Percentiles rank a stretch among this genome's conserved stretches.
Conservation (phyloP, 805 yeast species). For the Candida coquimbonensis region DNA sequence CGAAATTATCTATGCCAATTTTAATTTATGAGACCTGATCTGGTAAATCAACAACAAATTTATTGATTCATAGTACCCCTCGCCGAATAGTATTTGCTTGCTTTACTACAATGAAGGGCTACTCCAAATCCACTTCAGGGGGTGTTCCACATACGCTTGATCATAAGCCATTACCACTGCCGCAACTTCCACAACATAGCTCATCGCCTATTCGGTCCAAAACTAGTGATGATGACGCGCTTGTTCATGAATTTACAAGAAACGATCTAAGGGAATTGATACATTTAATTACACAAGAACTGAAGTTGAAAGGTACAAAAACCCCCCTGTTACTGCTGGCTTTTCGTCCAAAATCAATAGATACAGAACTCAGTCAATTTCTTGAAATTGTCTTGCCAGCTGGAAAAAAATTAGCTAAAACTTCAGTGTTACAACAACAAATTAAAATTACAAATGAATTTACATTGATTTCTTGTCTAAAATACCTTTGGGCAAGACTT, state of each 20-base stretch:
- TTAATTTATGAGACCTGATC: too few species aligned
- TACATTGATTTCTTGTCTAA: slow-evolving; percentile 65
- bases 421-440: slow-evolving; percentile 35
- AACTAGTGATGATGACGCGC: slow-evolving; percentile 9
- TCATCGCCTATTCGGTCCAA: not conserved
- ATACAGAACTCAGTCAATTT: slow-evolving; percentile 49
- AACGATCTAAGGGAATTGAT: slow-evolving; percentile 61
- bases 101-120: not conserved
- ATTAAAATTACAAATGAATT: slow-evolving; percentile 54
- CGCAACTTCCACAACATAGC: not conserved
- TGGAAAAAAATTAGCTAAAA: slow-evolving; percentile 41
- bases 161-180: not conserved
- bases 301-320: slow-evolving; percentile 63
- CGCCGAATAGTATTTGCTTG: too few species aligned
- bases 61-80: too few species aligned
- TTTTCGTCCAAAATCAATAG: slow-evolving; percentile 63
- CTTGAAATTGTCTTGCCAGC: slow-evolving; percentile 52
- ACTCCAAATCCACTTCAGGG: not conserved
- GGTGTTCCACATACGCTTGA: not conserved
- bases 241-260: slow-evolving; percentile 46
- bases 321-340: slow-evolving; percentile 74
- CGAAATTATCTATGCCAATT: too few species aligned
- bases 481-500: slow-evolving; percentile 81
- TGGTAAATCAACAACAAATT: too few species aligned
- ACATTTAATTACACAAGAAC: slow-evolving; percentile 63